Evolutionary conservation across 2,329 filamentous ascomycete species (phyloP), one percentile per base, ranked within the genome.

Genomic region (Fusarium austroafricanum): DNA sequence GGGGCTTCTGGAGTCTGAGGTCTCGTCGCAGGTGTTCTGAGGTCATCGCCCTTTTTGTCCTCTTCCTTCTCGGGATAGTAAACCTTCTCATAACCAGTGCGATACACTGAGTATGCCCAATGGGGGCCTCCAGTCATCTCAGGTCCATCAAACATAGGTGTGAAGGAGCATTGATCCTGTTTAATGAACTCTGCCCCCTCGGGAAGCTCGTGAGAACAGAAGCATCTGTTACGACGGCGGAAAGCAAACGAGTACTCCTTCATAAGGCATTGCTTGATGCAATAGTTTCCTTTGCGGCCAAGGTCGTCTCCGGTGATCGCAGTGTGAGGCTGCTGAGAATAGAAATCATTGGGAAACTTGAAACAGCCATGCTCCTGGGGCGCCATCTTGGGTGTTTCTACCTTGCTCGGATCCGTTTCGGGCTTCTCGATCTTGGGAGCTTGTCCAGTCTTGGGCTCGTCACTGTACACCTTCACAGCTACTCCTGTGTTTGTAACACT

Each of bases 401-500:
- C 31, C 3, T 14, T 6, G 11, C 3, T 18, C 3, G 6, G 3
- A 7, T n/a, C 7, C 3, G 0, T 15, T 6, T 26, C 3, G 4
- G 0, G 38, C 9, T 14, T 14, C 4, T 10, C 3, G 3, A 6
- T 9, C n/a, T 5, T 9, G 10, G 7, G 1, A 6, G 31, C n/a
- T 17, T 17, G 11, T 6, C 29, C 10, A 1, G 4, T 8, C 6
- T 26, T 21, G 3, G 10, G 2, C 1, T 18, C 14, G 18, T 61
- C 59, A 7, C 38, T 21, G 1, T 3, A 11, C 1, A 55, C 46
- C 0, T 55, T 3, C 1, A 12, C 7, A 9, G 9, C 1, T 2
- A 28, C 8, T 10, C 61, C 59, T 2, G 59, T 64, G 9, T 64
- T 57, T 7, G 40, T 1, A 37, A 63, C 39, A 14, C 44, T 45